phyloP scores from a whole-genome alignment of 768 basidiomycete genomes.

The Suillus hirtellus region DNA sequence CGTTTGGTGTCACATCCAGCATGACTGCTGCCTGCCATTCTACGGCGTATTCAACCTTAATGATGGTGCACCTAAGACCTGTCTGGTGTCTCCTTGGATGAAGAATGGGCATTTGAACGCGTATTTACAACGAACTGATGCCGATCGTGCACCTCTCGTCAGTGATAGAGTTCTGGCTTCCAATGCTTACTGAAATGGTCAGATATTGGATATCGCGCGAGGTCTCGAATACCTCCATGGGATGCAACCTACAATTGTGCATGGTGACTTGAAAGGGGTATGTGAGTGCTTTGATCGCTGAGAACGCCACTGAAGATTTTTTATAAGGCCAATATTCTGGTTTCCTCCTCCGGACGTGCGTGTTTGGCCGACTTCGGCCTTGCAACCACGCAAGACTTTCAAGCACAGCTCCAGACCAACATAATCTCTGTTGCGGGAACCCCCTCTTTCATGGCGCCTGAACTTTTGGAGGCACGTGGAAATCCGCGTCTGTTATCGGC shows the following conservation, averaged over 20 bases:
- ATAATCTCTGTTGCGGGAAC: conserved; percentile 22
- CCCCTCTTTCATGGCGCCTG: conserved; percentile 29
- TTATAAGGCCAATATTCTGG: conserved; percentile 30
- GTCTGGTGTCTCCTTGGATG: conserved; percentile 29
- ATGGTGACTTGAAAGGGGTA: conserved; percentile 47
- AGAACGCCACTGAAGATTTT: background rate
- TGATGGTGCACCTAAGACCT: conserved; percentile 18
- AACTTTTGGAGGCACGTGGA: conserved; percentile 20
- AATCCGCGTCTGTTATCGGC: conserved; percentile 14
- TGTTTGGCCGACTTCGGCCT: conserved; percentile 37
- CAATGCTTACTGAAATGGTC: conserved; percentile 8
- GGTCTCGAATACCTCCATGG: conserved; percentile 42
- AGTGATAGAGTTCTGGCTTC: conserved; percentile 10
- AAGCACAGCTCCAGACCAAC: conserved; percentile 18
- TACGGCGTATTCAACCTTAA: conserved; percentile 25
- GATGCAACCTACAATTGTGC: conserved; percentile 39
- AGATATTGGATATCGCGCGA: conserved; percentile 40
- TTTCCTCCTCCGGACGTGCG: conserved; percentile 25
- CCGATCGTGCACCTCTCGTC: conserved; percentile 35
- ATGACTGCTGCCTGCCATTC: conserved; percentile 32
- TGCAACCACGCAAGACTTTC: conserved; percentile 21
- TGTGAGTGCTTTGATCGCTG: conserved; percentile 12
- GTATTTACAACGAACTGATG: conserved; percentile 28
- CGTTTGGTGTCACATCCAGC: conserved; percentile 32
- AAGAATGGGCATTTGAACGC: conserved; percentile 30